These are phyloP conservation scores for Pseudopithomyces maydicus DNA, from an alignment of 2,329 filamentous ascomycete species.

Conservation along the genomic window DNA sequence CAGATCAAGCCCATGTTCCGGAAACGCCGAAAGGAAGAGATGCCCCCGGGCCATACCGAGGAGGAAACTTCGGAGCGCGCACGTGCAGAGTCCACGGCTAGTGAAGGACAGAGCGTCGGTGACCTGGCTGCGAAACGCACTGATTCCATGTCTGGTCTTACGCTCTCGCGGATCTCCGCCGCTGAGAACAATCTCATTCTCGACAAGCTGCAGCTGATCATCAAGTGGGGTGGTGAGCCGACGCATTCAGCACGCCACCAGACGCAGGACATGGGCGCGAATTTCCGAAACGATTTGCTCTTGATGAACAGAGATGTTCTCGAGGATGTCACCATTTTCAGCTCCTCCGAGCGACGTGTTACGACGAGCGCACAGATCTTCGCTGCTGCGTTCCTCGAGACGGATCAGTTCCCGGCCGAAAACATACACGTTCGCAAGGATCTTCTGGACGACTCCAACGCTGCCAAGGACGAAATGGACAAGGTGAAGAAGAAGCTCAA, in stretches of 20 bases:
- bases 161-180: constrained; percentile 91
- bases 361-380: constrained; percentile 97
- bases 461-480: constrained; percentile 98
- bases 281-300: constrained; percentile 92
- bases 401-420: constrained; percentile 82
- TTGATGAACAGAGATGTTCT: constrained; percentile 91
- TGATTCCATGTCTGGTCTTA: constrained; percentile 87
- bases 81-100: constrained; percentile 20
- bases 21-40: constrained; percentile 75
- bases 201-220: constrained; percentile 95
- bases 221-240: constrained; percentile 98
- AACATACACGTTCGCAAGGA: constrained; percentile 93
- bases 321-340: constrained; percentile 92
- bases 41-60: constrained; percentile 38
- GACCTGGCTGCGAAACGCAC: constrained; percentile 52
- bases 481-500: constrained; percentile 99
- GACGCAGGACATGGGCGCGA: constrained; percentile 90
- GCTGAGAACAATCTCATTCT: constrained; percentile 90
- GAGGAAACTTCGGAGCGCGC: constrained; percentile 37
- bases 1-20: constrained; percentile 99
- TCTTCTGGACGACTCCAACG: constrained; percentile 94
- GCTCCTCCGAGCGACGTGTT: constrained; percentile 91
- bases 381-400: constrained; percentile 83
- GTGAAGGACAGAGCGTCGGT: constrained; percentile 27
- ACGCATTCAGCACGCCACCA: constrained; percentile 97